Percentiles rank a stretch among this genome's conserved stretches.
Conservation (phyloP, 2,329 filamentous ascomycete genomes). For the Penicillium polonicum region DNA sequence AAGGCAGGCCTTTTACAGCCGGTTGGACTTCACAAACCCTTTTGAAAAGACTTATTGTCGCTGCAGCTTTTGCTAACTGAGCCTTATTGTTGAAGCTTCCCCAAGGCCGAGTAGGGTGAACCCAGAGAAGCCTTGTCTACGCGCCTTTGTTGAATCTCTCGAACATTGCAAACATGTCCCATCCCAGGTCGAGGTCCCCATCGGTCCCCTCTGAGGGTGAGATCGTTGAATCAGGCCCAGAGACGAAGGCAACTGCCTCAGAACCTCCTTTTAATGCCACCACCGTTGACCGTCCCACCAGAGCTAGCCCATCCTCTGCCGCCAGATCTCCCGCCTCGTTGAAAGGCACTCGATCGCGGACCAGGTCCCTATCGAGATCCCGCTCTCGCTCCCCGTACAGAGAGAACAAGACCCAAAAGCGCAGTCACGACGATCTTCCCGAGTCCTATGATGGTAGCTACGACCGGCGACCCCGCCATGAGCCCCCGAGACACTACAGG, state of each 20-base stretch:
- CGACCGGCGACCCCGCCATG: conserved; percentile 30
- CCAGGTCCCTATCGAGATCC: conserved; percentile 31
- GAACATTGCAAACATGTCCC: conserved; percentile 45
- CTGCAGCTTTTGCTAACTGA: conserved; percentile 41
- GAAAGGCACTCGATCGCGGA: conserved; percentile 48
- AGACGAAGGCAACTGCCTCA: conserved; percentile 82
- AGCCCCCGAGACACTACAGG: conserved; percentile 34
- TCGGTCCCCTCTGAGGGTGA: conserved; percentile 83
- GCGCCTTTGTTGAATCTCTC: neutral
- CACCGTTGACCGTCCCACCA: conserved; percentile 90
- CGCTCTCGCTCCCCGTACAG: conserved; percentile 46
- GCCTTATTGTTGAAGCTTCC: conserved; percentile 29
- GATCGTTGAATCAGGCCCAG: conserved; percentile 71
- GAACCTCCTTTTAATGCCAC: conserved; percentile 71
- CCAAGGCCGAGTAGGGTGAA: conserved; percentile 19
- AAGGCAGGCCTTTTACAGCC: conserved; percentile 37
- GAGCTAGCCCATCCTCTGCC: conserved; percentile 58
- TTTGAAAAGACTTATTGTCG: conserved; percentile 23
- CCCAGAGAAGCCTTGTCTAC: neutral
- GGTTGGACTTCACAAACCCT: conserved; percentile 45
- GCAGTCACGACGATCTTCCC: conserved; percentile 42
- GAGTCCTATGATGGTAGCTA: conserved; percentile 25
- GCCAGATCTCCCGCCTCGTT: conserved; percentile 53
- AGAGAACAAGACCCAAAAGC: conserved; percentile 42
- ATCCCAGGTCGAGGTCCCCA: conserved; percentile 47